These are phyloP conservation scores for Calamus simplicifolius DNA, from an alignment of 176 grass and related monocot species.

Conservation along the genomic window DNA sequence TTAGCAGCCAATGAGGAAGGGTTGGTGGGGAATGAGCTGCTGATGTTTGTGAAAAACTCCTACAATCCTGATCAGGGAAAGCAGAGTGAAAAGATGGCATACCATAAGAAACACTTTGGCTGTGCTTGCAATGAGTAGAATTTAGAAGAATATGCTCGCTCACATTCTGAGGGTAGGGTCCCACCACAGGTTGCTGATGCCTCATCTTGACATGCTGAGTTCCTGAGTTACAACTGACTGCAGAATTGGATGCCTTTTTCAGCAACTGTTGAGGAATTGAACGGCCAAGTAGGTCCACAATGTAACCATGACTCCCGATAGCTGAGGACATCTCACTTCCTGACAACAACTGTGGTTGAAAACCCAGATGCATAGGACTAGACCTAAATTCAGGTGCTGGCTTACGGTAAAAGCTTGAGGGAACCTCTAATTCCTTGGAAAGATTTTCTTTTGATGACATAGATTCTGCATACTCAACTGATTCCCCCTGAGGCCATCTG, in stretches of 20 bases:
- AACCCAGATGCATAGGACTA: too few relatives aligned
- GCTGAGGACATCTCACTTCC: too few relatives aligned
- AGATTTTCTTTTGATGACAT: not conserved
- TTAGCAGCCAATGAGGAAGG: constrained; percentile 5
- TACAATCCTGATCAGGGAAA: constrained; percentile 18
- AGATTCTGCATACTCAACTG: constrained; percentile 17
- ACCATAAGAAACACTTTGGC: constrained; percentile 15
- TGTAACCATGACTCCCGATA: too few relatives aligned
- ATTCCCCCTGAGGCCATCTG: constrained; percentile 24
- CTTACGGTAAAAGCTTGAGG: too few relatives aligned
- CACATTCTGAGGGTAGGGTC: constrained; percentile 15
- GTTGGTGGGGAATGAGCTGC: not conserved
- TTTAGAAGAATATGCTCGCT: constrained; percentile 15
- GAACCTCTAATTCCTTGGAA: too few relatives aligned
- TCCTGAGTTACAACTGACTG: too few relatives aligned
- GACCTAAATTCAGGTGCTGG: too few relatives aligned
- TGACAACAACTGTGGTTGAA: too few relatives aligned
- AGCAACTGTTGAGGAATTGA: too few relatives aligned
- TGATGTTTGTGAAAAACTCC: constrained; percentile 21
- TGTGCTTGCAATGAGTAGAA: constrained; percentile 5
- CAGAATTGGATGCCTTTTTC: too few relatives aligned
- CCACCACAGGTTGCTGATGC: constrained; percentile 7
- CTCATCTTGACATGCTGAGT: not conserved
- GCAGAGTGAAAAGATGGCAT: constrained; percentile 8
- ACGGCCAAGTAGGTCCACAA: too few relatives aligned